Conservation (phyloP, 116 monocot species). For the Thalassia testudinum region DNA sequence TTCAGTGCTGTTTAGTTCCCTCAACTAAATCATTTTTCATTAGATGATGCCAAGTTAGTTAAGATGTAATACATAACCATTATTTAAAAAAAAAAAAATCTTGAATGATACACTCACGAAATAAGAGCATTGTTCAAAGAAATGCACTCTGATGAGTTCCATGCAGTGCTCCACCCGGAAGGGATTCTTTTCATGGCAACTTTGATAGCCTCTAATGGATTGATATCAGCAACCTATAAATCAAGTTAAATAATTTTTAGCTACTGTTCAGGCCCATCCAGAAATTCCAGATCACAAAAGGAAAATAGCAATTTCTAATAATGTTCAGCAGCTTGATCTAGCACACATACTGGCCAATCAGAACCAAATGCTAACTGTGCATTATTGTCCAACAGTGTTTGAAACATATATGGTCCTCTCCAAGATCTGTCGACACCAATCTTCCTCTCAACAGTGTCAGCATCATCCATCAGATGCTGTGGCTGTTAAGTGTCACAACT, state of each 20-base stretch:
- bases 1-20: too few relatives aligned
- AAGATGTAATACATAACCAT: neutral
- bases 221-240: conserved; percentile 63
- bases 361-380: conserved; percentile 77
- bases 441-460: conserved; percentile 53
- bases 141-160: conserved; percentile 67
- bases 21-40: too few relatives aligned
- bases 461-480: conserved; percentile 82
- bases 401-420: conserved; percentile 62
- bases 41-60: neutral
- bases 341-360: conserved; percentile 76
- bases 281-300: neutral
- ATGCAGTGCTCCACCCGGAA: conserved; percentile 39
- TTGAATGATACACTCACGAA: conserved; percentile 38
- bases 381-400: conserved; percentile 36
- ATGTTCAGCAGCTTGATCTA: too few relatives aligned
- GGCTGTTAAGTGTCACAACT: conserved; percentile 30
- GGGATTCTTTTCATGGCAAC: conserved; percentile 57
- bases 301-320: neutral
- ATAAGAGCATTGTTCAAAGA: conserved; percentile 55
- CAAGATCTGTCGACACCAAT: conserved; percentile 46
- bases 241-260: neutral
- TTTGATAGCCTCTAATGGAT: conserved; percentile 58
- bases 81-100: neutral
- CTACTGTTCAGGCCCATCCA: neutral